phyloP scores from a whole-genome alignment of 2,329 filamentous ascomycete species.

The Fusarium miscanthi region DNA sequence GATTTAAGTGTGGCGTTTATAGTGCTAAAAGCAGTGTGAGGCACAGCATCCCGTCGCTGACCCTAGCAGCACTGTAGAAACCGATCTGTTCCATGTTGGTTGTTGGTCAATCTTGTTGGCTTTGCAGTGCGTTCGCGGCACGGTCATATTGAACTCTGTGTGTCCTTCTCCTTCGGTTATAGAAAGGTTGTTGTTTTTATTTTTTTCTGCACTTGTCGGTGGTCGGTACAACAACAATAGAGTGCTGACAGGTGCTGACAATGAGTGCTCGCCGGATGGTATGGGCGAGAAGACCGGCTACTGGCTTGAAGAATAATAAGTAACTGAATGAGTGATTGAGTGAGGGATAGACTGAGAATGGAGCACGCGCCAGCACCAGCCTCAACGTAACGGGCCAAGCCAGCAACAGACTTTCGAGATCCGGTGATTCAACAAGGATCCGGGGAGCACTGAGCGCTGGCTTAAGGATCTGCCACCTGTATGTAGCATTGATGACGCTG shows the following conservation, averaged over 20 bases:
- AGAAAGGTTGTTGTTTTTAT: too few species aligned
- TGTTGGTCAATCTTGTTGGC: slow-evolving; percentile 9
- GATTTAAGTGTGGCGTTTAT: slow-evolving; percentile 40
- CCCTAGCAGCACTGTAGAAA: background rate
- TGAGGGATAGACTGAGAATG: slow-evolving; percentile 7
- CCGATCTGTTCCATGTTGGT: background rate
- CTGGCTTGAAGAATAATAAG: background rate
- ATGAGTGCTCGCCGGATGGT: background rate
- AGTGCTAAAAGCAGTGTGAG: slow-evolving; percentile 11
- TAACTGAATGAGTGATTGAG: too few species aligned
- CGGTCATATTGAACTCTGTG: background rate
- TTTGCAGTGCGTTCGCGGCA: background rate
- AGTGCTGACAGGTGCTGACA: slow-evolving; percentile 30
- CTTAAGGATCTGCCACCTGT: background rate
- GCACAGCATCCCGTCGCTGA: background rate
- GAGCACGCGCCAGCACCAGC: slow-evolving; percentile 11
- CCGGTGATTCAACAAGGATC: slow-evolving; percentile 33
- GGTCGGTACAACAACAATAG: slow-evolving; percentile 30
- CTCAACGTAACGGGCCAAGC: slow-evolving; percentile 33
- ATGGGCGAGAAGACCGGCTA: background rate
- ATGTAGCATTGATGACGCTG: background rate
- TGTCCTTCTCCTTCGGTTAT: background rate
- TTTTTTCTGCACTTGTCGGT: background rate
- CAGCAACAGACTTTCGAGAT: slow-evolving; percentile 3
- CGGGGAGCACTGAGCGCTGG: background rate